Percentiles rank a stretch among this genome's conserved stretches.
Evolutionary conservation across 176 grass and related monocot genomes (phyloP).

Genomic region (Thinopyrum elongatum): DNA sequence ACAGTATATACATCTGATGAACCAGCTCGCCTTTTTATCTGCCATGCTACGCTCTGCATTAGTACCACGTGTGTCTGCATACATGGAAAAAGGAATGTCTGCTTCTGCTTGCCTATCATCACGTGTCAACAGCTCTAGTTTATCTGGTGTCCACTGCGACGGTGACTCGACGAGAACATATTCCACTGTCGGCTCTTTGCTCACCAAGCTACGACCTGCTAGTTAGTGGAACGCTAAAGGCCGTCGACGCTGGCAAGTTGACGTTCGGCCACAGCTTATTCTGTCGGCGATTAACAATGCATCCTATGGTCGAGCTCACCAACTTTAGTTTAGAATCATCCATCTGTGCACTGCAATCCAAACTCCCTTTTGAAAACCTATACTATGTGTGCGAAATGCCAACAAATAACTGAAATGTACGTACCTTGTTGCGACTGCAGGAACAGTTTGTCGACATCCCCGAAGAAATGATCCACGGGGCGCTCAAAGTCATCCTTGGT

Average conservation of each 20-base stretch:
- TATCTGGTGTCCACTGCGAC: background rate
- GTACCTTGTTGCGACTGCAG: background rate
- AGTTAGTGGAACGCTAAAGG: slow-evolving; percentile 5
- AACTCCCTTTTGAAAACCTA: background rate
- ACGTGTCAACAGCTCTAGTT: background rate
- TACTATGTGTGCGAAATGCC: background rate
- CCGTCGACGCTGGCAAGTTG: background rate
- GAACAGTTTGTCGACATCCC: slow-evolving; percentile 71
- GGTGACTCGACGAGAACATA: slow-evolving; percentile 8
- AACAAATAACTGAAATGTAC: background rate
- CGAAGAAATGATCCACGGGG: slow-evolving; percentile 72
- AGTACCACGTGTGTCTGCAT: background rate
- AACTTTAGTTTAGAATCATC: background rate
- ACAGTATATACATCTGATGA: too few species aligned
- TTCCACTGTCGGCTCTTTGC: background rate
- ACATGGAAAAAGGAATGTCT: background rate
- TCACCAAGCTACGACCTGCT: background rate
- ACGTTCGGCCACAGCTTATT: background rate
- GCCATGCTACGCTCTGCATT: background rate
- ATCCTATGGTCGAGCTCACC: background rate
- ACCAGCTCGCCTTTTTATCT: background rate
- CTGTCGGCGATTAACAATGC: background rate
- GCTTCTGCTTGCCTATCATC: background rate
- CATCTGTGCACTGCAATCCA: background rate
- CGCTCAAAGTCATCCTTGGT: slow-evolving; percentile 88